Base-by-base conservation (phyloP, 768 basidiomycete genomes). In the Tylopilus vinaceipallidus region DNA sequence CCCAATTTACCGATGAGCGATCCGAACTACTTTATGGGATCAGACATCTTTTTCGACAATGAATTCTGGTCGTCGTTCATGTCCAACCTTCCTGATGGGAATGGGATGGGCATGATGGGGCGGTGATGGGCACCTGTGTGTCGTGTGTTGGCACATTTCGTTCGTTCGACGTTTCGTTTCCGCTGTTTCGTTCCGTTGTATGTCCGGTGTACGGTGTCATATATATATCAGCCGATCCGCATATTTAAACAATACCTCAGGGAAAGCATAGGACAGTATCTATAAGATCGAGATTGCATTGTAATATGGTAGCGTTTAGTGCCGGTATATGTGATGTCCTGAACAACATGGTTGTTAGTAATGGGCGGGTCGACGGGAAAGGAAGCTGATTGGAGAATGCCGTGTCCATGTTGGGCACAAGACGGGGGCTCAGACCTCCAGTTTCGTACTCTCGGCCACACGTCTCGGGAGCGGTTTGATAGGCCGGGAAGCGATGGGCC, bases 391-490 rank as follows among this genome's bases (percentile, higher is more conserved):
- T 20, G 17, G 32, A n/a, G 17, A 19, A 14, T 16, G 20, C 17
- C 12, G 22, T 20, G 19, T 19, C 34, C 17, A 20, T 6, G 7
- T 19, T 4, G 8, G 36, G 35, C 16, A 42, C 17, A 8, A 39
- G 35, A 44, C 20, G 35, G 16, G 29, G 42, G 33, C 40, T 50
- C 46, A 74, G n/a, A 71, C 64, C 3, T 70, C 65, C 29, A 72
- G 66, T 30, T 65, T 57, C 5, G 71, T 58, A 45, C 53, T 51
- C 39, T 29, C 27, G 12, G 27, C 6, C n/a, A 55, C 53, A 35
- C 78, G 74, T 53, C 65, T 69, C 9, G 79, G 79, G 29, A 81
- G 70, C 23, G 79, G 77, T 53, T 69, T 77, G 49, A 78, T 74
- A 27, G 69, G 67, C 24, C 80, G 70, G 1, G 76, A 72, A 20